A percentile compares a stretch with the other conserved stretches of the same genome.
Conservation (phyloP, 257 asterid genomes). For the Penstemon eatonii region DNA sequence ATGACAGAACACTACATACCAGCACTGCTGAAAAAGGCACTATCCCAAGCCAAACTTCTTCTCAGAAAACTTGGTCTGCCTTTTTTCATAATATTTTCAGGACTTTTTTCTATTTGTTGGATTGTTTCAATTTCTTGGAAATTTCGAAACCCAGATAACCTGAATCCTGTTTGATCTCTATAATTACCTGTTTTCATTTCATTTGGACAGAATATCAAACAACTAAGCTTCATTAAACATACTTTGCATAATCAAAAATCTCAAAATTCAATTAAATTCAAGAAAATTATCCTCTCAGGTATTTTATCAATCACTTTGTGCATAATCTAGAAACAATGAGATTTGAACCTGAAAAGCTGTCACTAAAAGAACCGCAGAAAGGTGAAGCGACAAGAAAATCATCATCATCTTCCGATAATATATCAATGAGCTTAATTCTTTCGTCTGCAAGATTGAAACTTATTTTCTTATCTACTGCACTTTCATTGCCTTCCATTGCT, state of each 20-base stretch:
- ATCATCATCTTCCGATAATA: constrained; percentile 49
- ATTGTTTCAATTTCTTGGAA: constrained; percentile 20
- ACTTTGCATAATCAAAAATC: background rate
- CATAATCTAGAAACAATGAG: background rate
- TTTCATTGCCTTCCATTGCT: constrained; percentile 23
- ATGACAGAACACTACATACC: constrained; percentile 32
- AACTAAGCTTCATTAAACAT: too few species aligned
- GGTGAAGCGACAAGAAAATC: constrained; percentile 53
- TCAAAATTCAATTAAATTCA: background rate
- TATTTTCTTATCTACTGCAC: constrained; percentile 28
- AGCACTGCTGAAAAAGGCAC: constrained; percentile 54
- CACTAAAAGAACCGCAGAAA: constrained; percentile 39
- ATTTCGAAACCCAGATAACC: constrained; percentile 24
- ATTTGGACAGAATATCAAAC: too few species aligned
- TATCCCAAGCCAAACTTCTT: constrained; percentile 77
- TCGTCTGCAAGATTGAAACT: constrained; percentile 40
- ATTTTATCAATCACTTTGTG: background rate
- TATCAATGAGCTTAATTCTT: constrained; percentile 58
- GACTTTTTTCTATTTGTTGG: constrained; percentile 26
- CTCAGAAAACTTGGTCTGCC: constrained; percentile 56
- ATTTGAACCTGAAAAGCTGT: constrained; percentile 44
- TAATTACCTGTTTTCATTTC: constrained; percentile 29
- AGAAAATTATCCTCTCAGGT: background rate
- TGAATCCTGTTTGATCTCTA: constrained; percentile 25
- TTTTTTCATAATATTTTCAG: constrained; percentile 21